These are phyloP conservation scores for Samsoniella hepiali DNA, from an alignment of 2,329 filamentous ascomycete species.

Conservation along the genomic window DNA sequence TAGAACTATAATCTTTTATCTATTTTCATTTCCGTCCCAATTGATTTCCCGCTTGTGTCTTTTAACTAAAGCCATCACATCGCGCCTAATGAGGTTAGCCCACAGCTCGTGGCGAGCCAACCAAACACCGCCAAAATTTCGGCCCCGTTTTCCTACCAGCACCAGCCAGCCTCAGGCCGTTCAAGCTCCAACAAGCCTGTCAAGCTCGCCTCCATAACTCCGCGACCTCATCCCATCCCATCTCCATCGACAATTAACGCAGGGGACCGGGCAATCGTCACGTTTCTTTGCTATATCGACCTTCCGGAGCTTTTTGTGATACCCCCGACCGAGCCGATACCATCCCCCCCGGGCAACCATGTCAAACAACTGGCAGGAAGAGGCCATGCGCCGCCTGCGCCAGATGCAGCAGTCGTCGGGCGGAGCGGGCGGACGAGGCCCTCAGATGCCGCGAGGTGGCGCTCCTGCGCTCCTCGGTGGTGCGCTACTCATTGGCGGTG, in stretches of 20 bases:
- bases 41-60: background rate
- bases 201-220: slow-evolving; percentile 14
- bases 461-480: slow-evolving; percentile 41
- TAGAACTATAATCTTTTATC: background rate
- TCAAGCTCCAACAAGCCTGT: slow-evolving; percentile 13
- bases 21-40: background rate
- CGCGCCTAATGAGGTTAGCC: slow-evolving; percentile 9
- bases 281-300: background rate
- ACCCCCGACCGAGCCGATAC: slow-evolving; percentile 2
- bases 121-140: slow-evolving; percentile 4
- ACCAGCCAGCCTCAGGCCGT: slow-evolving; percentile 15
- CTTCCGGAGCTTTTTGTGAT: background rate
- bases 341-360: slow-evolving; percentile 22
- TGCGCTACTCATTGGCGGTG: slow-evolving; percentile 46
- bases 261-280: background rate
- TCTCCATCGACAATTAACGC: slow-evolving; percentile 12
- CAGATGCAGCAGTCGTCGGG: slow-evolving; percentile 45
- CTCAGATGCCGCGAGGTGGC: slow-evolving; percentile 39
- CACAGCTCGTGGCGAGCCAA: slow-evolving; percentile 2
- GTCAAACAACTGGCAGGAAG: slow-evolving; percentile 46
- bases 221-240: slow-evolving; percentile 9
- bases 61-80: background rate
- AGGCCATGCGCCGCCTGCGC: slow-evolving; percentile 50
- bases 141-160: slow-evolving; percentile 6
- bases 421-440: slow-evolving; percentile 42